Percentiles rank a stretch among this genome's conserved stretches.
Evolutionary conservation across 2,329 filamentous ascomycete species (phyloP).

Genomic region (Byssochlamys sp.): DNA sequence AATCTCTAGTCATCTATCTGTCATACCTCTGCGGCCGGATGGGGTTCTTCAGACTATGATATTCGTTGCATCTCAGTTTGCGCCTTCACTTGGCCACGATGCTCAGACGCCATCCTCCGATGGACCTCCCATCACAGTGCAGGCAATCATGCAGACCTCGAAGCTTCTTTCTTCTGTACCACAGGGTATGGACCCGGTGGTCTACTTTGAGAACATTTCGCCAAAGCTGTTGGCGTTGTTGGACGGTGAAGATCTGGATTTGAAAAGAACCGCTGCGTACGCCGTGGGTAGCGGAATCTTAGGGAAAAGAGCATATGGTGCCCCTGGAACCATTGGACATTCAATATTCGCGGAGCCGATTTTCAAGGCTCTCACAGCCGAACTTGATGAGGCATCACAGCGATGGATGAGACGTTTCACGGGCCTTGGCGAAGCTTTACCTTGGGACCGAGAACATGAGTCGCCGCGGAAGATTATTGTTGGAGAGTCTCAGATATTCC

Average conservation of each 20-base stretch:
- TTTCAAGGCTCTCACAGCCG: slow-evolving; percentile 28
- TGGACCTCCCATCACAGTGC: slow-evolving; percentile 33
- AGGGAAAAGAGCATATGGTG: slow-evolving; percentile 30
- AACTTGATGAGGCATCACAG: slow-evolving; percentile 14
- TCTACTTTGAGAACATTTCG: slow-evolving; percentile 31
- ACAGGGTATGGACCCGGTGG: slow-evolving; percentile 22
- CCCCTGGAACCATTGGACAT: slow-evolving; percentile 31
- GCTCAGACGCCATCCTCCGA: slow-evolving; percentile 18
- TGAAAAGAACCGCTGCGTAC: slow-evolving; percentile 34
- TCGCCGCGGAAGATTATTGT: slow-evolving; percentile 13
- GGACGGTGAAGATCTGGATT: slow-evolving; percentile 30
- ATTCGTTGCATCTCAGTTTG: slow-evolving; percentile 34
- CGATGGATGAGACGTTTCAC: slow-evolving; percentile 20
- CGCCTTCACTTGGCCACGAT: slow-evolving; percentile 29
- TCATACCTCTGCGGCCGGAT: slow-evolving; percentile 29
- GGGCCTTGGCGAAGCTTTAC: slow-evolving; percentile 7
- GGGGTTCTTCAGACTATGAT: slow-evolving; percentile 35
- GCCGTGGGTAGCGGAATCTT: slow-evolving; percentile 36
- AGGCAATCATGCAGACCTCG: slow-evolving; percentile 37
- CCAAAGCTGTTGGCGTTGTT: slow-evolving; percentile 32
- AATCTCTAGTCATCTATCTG: slow-evolving; percentile 29
- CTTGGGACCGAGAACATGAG: background rate
- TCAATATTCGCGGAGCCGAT: slow-evolving; percentile 33
- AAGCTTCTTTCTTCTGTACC: slow-evolving; percentile 34
- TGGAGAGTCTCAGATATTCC: slow-evolving; percentile 15